Percentiles rank a stretch among this genome's conserved stretches.
phyloP scores from a whole-genome alignment of 139 green algal genomes.

The Volvox reticuliferus region DNA sequence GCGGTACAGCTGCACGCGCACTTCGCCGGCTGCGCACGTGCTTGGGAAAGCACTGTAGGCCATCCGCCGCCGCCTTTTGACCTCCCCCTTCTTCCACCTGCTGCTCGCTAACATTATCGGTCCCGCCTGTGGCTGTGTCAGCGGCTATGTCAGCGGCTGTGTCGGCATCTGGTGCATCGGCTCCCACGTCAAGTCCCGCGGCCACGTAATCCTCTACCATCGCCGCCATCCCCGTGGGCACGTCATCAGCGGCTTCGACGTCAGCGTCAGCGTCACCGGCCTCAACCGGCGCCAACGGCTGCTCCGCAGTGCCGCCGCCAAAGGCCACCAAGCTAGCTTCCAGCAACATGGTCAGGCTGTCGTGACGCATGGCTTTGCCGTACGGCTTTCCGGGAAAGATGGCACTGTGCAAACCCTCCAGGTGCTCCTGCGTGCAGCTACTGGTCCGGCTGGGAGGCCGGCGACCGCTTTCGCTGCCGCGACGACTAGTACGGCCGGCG shows the following conservation, averaged over 20 bases:
- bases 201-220: not conserved
- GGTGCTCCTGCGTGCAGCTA: conserved; percentile 33
- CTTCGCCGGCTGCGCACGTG: not conserved
- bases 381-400: conserved; percentile 18
- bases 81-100: not conserved
- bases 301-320: not conserved
- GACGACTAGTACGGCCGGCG: not conserved
- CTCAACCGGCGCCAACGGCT: not conserved
- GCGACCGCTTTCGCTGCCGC: conserved; percentile 3
- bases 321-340: conserved; percentile 37
- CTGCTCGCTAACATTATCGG: not conserved
- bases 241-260: not conserved
- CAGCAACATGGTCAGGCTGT: conserved; percentile 41
- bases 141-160: not conserved
- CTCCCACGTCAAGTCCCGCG: not conserved
- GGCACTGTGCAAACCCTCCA: conserved; percentile 21
- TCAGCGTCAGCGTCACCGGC: not conserved
- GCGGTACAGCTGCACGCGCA: not conserved
- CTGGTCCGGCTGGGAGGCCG: conserved; percentile 41
- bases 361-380: conserved; percentile 19
- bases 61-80: not conserved
- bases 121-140: not conserved
- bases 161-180: not conserved
- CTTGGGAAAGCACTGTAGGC: not conserved
- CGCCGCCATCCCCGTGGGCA: not conserved